Percentiles rank a stretch among this genome's conserved stretches.
Evolutionary conservation across 805 yeast genomes (phyloP).

Genomic region (Lachancea lanzarotensis): DNA sequence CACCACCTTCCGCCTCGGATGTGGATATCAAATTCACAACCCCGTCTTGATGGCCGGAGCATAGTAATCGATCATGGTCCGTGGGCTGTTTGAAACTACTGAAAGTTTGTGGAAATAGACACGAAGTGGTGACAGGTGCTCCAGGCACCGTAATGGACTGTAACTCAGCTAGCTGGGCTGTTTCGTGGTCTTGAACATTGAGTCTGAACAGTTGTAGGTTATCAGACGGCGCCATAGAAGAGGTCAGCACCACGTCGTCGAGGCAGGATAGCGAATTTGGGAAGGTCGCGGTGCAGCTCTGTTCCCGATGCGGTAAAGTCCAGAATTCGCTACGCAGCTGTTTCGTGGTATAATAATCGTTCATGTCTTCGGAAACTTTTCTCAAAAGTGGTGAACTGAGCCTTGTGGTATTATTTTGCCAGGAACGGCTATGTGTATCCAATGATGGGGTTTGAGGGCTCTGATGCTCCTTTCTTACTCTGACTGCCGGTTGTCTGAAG

Average conservation of each 20-base stretch:
- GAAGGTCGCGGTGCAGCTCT: conserved; percentile 12
- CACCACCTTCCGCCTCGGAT: conserved; percentile 42
- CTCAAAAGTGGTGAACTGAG: conserved; percentile 21
- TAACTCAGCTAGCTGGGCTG: conserved; percentile 14
- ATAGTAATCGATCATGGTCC: conserved; percentile 25
- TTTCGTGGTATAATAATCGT: conserved; percentile 24
- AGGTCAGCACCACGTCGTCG: conserved; percentile 15
- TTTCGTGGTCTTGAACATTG: not conserved
- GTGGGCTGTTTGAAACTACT: conserved; percentile 7
- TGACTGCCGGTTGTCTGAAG: conserved; percentile 26
- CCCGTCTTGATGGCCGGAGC: conserved; percentile 78
- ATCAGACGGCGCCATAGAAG: conserved; percentile 13
- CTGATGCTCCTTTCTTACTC: conserved; percentile 14
- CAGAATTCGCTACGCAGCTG: conserved; percentile 25
- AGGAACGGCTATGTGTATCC: conserved; percentile 13
- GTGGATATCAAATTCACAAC: conserved; percentile 63
- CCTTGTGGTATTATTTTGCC: conserved; percentile 19
- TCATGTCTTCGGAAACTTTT: conserved; percentile 25
- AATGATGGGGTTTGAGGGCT: not conserved
- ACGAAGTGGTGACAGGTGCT: conserved; percentile 14
- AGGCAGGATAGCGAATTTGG: conserved; percentile 11
- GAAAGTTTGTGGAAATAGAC: conserved; percentile 11
- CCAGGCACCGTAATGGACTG: conserved; percentile 26
- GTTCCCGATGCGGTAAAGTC: conserved; percentile 10
- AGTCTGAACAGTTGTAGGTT: conserved; percentile 17